Base-by-base conservation (phyloP, 1,284 basidiomycete genomes). In the Fomes fomentarius region DNA sequence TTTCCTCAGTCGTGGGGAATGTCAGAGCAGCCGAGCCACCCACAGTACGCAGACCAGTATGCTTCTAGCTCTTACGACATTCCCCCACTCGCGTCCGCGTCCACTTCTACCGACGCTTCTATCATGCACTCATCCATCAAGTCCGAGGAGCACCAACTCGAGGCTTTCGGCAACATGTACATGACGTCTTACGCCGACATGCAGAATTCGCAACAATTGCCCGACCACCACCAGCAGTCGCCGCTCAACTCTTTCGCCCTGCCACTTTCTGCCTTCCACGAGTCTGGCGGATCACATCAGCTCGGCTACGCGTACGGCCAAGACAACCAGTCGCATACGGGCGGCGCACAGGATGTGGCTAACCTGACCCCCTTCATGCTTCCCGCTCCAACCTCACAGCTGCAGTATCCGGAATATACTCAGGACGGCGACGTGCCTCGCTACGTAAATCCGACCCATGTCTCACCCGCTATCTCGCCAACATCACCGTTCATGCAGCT, bases 401-500 rank as follows among this genome's bases (percentile, higher is more conserved):
- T 60, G 40, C 61, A 52, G 25, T 66, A 57, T 52, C 50, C 63
- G 19, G 56, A 58, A 11, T 47, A 58, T 30, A 25, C 45, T 12
- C n/a, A 50, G 9, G 59, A 61, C 28, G 40, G 46, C 33, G 50
- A 55, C 17, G 52, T 56, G n/a, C 63, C 61, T 10, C 63, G 62
- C 31, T 68, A 61, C 56, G 64, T 69, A 24, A 58, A 63, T 54
- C 63, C 66, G 30, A 58, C 66, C n/a, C 65, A 69, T 31, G 61
- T 71, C 33, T 65, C 68, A 14, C 68, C 68, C 25, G 54, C 62
- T 33, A 53, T 65, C 41, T 68, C 66, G 15, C 67, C 67, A 28
- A 56, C 55, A 35, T 60, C 63, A 33, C 61, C 57, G 25, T 66
- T 50, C 52, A 53, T 57, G 19, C 58, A 57, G 55, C 54, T 63